Conservation (phyloP, 176 grass and related monocot species). For the Ensete ventricosum region DNA sequence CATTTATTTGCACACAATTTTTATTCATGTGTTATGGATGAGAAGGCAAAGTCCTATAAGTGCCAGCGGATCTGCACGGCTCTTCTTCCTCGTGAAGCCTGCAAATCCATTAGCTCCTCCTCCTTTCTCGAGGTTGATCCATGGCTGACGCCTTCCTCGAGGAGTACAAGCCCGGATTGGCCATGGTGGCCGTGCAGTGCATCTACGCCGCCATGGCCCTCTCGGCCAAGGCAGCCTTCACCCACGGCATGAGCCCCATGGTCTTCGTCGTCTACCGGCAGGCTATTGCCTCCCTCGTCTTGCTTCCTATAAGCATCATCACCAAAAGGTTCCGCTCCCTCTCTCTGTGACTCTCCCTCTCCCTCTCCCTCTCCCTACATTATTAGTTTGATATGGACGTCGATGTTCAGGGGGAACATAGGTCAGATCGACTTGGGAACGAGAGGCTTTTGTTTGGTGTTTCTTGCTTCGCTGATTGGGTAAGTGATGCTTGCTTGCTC, state of each 20-base stretch:
- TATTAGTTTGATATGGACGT: not conserved
- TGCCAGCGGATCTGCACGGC: too few relatives aligned
- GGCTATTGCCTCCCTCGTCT: slow-evolving; percentile 34
- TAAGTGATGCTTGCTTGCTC: slow-evolving; percentile 14
- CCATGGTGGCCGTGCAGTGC: slow-evolving; percentile 67
- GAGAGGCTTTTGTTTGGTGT: slow-evolving; percentile 50
- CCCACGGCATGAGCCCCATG: slow-evolving; percentile 54
- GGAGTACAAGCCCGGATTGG: slow-evolving; percentile 48
- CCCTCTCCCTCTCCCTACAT: not conserved
- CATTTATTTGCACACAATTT: too few relatives aligned
- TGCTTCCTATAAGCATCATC: slow-evolving; percentile 27
- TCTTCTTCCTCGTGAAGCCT: too few relatives aligned
- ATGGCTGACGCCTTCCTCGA: not conserved
- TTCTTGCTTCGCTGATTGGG: slow-evolving; percentile 53
- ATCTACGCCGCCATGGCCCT: slow-evolving; percentile 60
- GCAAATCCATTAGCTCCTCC: too few relatives aligned
- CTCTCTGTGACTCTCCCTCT: slow-evolving; percentile 6
- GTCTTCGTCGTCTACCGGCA: slow-evolving; percentile 77
- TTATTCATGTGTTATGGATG: too few relatives aligned
- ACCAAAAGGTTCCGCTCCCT: slow-evolving; percentile 28
- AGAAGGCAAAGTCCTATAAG: too few relatives aligned
- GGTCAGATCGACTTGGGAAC: slow-evolving; percentile 26
- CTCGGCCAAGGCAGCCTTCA: slow-evolving; percentile 47
- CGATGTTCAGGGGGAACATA: slow-evolving; percentile 30
- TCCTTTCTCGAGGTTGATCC: too few relatives aligned